Base-by-base conservation (phyloP, 192 early-diverging fungal genomes). In the Coemansia sp. region DNA sequence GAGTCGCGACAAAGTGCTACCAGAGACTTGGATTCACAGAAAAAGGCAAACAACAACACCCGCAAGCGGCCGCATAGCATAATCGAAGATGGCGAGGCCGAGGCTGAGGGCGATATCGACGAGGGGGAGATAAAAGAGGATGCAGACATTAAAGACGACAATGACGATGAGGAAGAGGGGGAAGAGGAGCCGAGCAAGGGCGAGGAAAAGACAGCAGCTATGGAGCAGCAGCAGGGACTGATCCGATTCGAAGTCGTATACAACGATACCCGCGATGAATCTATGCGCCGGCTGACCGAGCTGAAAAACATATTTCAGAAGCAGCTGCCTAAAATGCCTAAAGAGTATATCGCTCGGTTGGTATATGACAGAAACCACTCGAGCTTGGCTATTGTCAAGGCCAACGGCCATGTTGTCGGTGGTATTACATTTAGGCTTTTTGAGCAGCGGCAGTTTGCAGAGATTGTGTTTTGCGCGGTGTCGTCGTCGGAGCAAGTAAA, bases 391-490 rank as follows among this genome's bases (percentile, higher is more conserved):
- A 85, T 85, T 45, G 82, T 86, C 13, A 85, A 82, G 45, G 47
- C 70, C 0, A 62, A 70, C 30, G 60, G 72, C 9, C 88, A 88
- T 39, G 93, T 96, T 19, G 82, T 99, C 34, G 97, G 93, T 42
- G 97, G 96, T 3, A 97, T 98, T 39, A 92, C 91, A 6, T 99
- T 91, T 68, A 85, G 94, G n/a, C 88, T 93, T 14, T 99, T 99
- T 78, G 82, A 84, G 55, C 75, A 84, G 3, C 83, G 91, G 14
- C 84, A 91, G 56, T 98, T 99, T 85, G 93, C 95, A 10, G 97
- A 99, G 68, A 99, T 99, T 82, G 97, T 98, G 13, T 99, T 99
- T 81, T 97, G 92, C 59, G 97, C 97, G 2, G 92, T 99, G 24
- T 82, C 88, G 6, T 89, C 91, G 0, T 84, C 88, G 11, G 92